Base-by-base conservation (phyloP, 768 basidiomycete genomes). In the Mycena alexandri region DNA sequence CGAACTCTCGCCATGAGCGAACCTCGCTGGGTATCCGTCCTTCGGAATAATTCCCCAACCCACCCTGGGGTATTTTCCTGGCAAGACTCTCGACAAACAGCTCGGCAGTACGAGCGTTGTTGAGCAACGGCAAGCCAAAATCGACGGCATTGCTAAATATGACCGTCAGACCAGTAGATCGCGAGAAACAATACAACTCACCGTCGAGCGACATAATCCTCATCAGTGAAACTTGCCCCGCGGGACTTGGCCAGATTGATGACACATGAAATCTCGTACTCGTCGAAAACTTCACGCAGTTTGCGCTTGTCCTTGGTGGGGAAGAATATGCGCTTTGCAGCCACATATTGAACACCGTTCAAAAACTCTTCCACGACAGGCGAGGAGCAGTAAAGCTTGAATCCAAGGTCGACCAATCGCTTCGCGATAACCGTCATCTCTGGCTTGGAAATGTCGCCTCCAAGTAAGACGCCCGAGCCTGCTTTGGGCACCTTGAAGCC, bases 301-400 rank as follows among this genome's bases (percentile, higher is more conserved):
- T 94, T 95, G 53, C 98, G 87, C 85, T 99, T 99, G 81, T 99
- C 98, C 69, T 93, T 90, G 55, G 92, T 93, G 6, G 98, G 98
- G 91, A 99, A 97, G 82, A 95, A 89, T 74, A 99, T 98, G 65
- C 92, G 91, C 83, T 95, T 93, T 61, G 89, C 93, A 14, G 82
- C 79, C 22, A 98, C 87, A 75, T 95, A 90, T 9, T 91, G 89
- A 55, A 95, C 84, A 65, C 81, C 79, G 75, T 94, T 95, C 80
- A 98, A 80, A 82, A 88, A 91, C 51, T 91, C 85, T 76, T 97
- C 95, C 33, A 98, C 90, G 38, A 81, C 82, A 3, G 86, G 83
- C 3, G 92, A 94, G 16, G 95, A 92, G 78, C 93, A 95, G 83
- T 93, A 98, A 52, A 99, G 87, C 79, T 95, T 96, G 90, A 98